These are phyloP conservation scores for Candida sakaeoensis DNA, from an alignment of 805 yeast genomes.

Conservation along the genomic window DNA sequence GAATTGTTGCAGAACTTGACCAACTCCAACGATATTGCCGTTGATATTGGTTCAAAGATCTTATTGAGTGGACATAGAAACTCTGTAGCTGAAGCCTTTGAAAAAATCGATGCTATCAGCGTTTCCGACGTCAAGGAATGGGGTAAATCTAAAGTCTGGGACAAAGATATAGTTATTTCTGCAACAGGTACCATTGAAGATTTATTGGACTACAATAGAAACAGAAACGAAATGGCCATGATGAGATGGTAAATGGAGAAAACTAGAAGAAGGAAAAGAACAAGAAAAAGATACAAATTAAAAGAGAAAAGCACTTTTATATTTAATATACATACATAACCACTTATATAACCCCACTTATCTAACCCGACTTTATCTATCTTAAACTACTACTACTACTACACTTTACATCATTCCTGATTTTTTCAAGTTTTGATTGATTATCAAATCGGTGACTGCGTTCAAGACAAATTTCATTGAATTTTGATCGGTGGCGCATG, in stretches of 20 bases:
- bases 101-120: slow-evolving; percentile 60
- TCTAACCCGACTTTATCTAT: too few species aligned
- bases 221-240: slow-evolving; percentile 87
- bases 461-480: slow-evolving; percentile 87
- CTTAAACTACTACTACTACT: too few species aligned
- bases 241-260: slow-evolving; percentile 54
- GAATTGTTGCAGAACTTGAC: slow-evolving; percentile 49
- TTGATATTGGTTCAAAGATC: slow-evolving; percentile 56
- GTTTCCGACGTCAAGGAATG: slow-evolving; percentile 60
- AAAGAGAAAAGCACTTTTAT: too few species aligned
- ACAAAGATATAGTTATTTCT: slow-evolving; percentile 75
- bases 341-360: too few species aligned
- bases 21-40: slow-evolving; percentile 49
- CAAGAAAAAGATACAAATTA: too few species aligned
- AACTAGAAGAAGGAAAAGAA: background rate
- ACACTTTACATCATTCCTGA: slow-evolving; percentile 60
- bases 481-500: slow-evolving; percentile 92
- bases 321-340: too few species aligned
- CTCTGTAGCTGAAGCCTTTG: slow-evolving; percentile 56
- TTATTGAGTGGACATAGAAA: slow-evolving; percentile 61
- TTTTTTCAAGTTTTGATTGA: slow-evolving; percentile 74
- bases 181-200: slow-evolving; percentile 87
- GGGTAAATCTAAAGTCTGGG: slow-evolving; percentile 78
- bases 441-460: slow-evolving; percentile 89
- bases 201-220: slow-evolving; percentile 77